Evolutionary conservation across 2,329 filamentous ascomycete species (phyloP).

Genomic region (Sarocladiaceae sp.): DNA sequence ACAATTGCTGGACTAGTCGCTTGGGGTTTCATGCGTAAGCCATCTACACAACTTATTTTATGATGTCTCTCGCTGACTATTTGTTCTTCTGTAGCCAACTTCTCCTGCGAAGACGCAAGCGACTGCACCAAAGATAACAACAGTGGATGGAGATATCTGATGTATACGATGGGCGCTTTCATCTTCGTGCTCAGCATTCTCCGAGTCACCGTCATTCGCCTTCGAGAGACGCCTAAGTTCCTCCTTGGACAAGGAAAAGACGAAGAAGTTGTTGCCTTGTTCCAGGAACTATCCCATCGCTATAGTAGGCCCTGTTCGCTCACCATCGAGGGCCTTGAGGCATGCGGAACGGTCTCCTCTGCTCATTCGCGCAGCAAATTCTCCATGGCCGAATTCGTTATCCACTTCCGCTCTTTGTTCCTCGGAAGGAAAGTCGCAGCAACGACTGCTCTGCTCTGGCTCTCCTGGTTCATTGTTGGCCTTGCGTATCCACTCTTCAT

Average conservation of each 20-base stretch:
- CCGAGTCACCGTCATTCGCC: constrained; percentile 49
- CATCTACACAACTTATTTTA: too few relatives aligned
- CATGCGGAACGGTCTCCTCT: constrained; percentile 28
- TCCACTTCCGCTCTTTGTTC: constrained; percentile 58
- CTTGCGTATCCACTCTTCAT: constrained; percentile 67
- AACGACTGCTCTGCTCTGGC: constrained; percentile 58
- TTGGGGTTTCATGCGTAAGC: constrained; percentile 27
- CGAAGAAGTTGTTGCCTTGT: constrained; percentile 40
- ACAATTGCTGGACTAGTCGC: constrained; percentile 41
- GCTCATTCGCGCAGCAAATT: constrained; percentile 21
- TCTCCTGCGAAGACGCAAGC: constrained; percentile 18
- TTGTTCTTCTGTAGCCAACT: not conserved
- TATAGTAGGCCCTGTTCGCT: constrained; percentile 36
- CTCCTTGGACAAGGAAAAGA: constrained; percentile 49
- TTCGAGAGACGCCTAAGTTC: constrained; percentile 58
- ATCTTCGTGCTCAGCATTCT: constrained; percentile 47
- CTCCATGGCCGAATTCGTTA: constrained; percentile 7
- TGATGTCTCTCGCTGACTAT: not conserved
- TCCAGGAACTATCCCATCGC: constrained; percentile 32
- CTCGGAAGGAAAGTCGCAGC: constrained; percentile 50
- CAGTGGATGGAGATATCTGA: constrained; percentile 47
- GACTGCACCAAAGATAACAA: constrained; percentile 39
- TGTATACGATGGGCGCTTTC: constrained; percentile 43
- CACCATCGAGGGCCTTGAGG: constrained; percentile 33
- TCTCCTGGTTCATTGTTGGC: constrained; percentile 62